A percentile compares a stretch with the other conserved stretches of the same genome.
Conservation (phyloP, 306 rosid species). For the Purshia tridentata region DNA sequence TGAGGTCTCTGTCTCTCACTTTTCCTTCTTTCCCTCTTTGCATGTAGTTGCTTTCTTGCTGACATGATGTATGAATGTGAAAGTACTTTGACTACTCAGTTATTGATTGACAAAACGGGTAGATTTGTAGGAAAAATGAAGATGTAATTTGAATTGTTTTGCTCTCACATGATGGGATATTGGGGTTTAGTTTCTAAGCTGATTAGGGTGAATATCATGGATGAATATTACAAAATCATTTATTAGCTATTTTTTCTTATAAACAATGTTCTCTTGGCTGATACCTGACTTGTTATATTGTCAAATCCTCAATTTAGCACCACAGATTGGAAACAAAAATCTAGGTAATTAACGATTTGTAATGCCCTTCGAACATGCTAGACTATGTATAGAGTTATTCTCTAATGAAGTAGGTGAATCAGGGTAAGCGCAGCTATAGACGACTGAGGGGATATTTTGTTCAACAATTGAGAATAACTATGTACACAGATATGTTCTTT, state of each 20-base stretch:
- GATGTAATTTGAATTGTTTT: background rate
- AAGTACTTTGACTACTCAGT: background rate
- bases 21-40: background rate
- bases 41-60: background rate
- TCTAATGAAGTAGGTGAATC: background rate
- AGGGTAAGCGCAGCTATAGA: too few relatives aligned
- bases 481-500: too few relatives aligned
- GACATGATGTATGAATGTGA: background rate
- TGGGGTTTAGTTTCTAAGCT: background rate
- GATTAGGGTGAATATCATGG: background rate
- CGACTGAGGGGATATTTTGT: background rate
- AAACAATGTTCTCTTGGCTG: background rate
- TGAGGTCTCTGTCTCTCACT: conserved; percentile 41
- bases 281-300: background rate
- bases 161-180: background rate
- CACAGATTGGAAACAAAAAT: too few relatives aligned
- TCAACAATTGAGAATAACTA: background rate
- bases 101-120: background rate
- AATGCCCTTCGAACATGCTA: too few relatives aligned
- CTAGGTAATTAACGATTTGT: too few relatives aligned
- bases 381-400: background rate
- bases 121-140: background rate
- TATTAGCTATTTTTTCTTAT: background rate
- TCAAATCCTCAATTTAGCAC: too few relatives aligned
- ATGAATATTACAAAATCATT: background rate